Evolutionary conservation across 2,329 filamentous ascomycete species (phyloP), one percentile per base, ranked within the genome.

Genomic region (Diplocarpon mali): DNA sequence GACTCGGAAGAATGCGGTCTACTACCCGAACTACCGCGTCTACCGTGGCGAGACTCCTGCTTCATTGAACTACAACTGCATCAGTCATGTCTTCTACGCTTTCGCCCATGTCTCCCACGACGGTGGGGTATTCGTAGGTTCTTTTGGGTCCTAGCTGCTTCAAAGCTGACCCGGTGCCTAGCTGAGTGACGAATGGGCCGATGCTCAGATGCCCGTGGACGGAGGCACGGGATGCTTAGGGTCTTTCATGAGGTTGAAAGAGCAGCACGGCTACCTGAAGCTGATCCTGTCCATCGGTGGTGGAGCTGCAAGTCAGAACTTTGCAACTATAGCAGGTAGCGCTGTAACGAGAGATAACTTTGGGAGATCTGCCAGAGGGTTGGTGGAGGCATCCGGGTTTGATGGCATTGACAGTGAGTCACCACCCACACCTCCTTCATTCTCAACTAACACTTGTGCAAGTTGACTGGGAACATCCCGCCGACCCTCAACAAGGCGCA

Each of bases 381-480:
- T 92, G 37, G 76, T 89, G 12, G 76, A 85, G 49, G 74, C 78
- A 17, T 87, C 80, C 40, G 79, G 77, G 0, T 70, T 86, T 9
- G 80, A 86, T 58, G 82, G 82, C 17, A 80, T 92, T 52, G 85
- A 92, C 61, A 79, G 85, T 89, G 67, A 62, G 74, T 35, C 34
- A 5, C 34, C 16, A 17, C 34, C 29, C 8, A 17, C 7, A 6
- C 27, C 9, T 40, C 20, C 17, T 29, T 36, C 12, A 34, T 2
- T 14, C n/a, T 24, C 15, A 11, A 20, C 44, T 47, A 32, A 47
- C 27, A 20, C 28, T 24, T 8, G 2, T 38, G n/a, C 7, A 47
- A 90, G 85, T 92, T 60, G 80, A 84, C 57, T 92, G 85, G 85
- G 80, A 87, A 60, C 83, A 86, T 55, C 85, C 85, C 2, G 71